Evolutionary conservation across 257 asterid species (phyloP), one percentile per base, ranked within the genome.

Genomic region (Solanum paucissectum): DNA sequence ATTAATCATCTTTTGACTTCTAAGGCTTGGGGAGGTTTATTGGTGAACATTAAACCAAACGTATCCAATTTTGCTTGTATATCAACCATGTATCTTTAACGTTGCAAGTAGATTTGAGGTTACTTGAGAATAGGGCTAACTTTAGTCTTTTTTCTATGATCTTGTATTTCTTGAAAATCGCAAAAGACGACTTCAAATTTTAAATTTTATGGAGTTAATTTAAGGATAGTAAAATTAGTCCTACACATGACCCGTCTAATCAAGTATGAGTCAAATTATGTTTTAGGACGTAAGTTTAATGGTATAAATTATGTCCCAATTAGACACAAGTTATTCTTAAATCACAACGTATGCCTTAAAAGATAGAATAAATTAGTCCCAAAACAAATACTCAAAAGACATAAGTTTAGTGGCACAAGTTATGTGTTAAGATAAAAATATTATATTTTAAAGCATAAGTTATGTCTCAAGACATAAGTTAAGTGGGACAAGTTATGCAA

Each of bases 1-100:
- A 72, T 40, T 81, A 75, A 85, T 88, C 86, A 37, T 83, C 75
- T 87, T 69, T 87, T 86, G 89, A 83, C 89, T 87, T 76, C 23
- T 9, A 66, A 8, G 40, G 69, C 33, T 8, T 8, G n/a, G 86
- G 34, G 38, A 58, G 62, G 52, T 77, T 71, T 71, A 77, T 55
- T 66, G 89, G 81, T 46, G 44, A 87, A 38, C 87, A 42, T 14
- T n/a, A 72, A 90, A 71, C n/a, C 77, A 71, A 71, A 32, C 42
- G 82, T 77, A 42, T 40, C 83, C 6, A 40, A 37, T 75, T 37
- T 75, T 38, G 83, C 32, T 37, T 71, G 20, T 2, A 40, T 13
- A 36, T 37, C 82, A 74, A 32, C 38, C 38, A 44, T 8, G 27
- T 27, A 60, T 79, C 64, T 25, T 77, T 44, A 79, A 7, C 0